Evolutionary conservation across 2,329 filamentous ascomycete genomes (phyloP), one percentile per base, ranked within the genome.

Genomic region (Pseudogymnoascus sp.): DNA sequence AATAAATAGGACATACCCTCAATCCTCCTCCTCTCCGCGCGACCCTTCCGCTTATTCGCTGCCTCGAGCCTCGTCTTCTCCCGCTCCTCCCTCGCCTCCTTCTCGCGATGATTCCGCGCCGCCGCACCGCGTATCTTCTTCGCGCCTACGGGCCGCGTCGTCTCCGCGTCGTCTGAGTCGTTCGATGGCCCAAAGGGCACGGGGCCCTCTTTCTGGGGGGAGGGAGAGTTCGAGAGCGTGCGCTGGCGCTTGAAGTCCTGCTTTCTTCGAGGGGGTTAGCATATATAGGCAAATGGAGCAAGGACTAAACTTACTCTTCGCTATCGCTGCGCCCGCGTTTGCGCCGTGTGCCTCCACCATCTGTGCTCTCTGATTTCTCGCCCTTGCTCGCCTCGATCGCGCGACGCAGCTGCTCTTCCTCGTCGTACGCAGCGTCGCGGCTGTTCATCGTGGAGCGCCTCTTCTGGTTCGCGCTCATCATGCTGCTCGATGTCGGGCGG

Each of bases 391-490:
- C 93, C 75, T 97, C 93, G 69, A 99, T 92, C 31, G 93, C 95
- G 68, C 90, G 86, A 62, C 92, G 86, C 40, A 99, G 76, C 71
- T 93, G 87, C 74, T 96, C 91, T 70, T 96, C 93, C 76, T 99
- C 95, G 68, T 97, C 93, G 70, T 97, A 97, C 21, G 92, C 93
- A 44, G 93, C 93, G 74, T 92, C 89, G 66, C 93, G 86, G 74
- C 95, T 99, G 73, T 97, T 96, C 91, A 97, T 97, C 6, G 95
- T 99, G 19, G 92, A 96, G 29, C 95, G 85, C 65, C 95, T 86
- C 74, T 97, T 97, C 38, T 76, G 75, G 50, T 81, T 79, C 44
- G 42, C 37, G 65, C 70, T 71, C 62, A 72, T 71, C 31, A 71
- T 65, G 61, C 70, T 72, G 80, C 81, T 68, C 62, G 79, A 80